Evolutionary conservation across 2,329 filamentous ascomycete genomes (phyloP).

Genomic region (Zymoseptoria crescenta): DNA sequence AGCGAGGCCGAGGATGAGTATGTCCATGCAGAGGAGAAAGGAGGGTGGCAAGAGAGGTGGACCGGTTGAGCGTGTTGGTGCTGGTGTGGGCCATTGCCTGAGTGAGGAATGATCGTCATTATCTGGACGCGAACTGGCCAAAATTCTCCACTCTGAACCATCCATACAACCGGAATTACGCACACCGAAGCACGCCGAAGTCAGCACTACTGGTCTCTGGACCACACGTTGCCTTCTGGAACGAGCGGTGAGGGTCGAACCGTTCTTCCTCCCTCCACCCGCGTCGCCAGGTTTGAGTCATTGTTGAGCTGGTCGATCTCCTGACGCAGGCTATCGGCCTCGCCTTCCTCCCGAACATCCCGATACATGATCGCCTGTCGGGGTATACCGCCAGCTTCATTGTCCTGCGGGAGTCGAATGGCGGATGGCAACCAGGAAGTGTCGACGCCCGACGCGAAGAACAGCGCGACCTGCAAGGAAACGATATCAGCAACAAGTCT

Average conservation of each 20-base stretch:
- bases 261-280: conserved; percentile 20
- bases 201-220: conserved; percentile 7
- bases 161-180: neutral
- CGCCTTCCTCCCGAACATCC: conserved; percentile 20
- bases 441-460: conserved; percentile 19
- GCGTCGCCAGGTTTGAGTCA: conserved; percentile 24
- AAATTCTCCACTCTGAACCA: neutral
- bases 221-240: conserved; percentile 1
- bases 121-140: neutral
- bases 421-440: conserved; percentile 24
- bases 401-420: conserved; percentile 18
- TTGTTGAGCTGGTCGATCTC: conserved; percentile 25
- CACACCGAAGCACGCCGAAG: neutral
- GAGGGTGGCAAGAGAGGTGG: conserved; percentile 38
- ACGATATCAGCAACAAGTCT: neutral
- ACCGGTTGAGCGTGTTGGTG: too few species aligned
- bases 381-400: conserved; percentile 5
- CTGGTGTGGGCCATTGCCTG: neutral
- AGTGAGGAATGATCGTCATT: neutral
- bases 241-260: conserved; percentile 10
- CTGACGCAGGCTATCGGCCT: conserved; percentile 22
- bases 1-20: conserved; percentile 58
- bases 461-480: conserved; percentile 18
- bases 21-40: conserved; percentile 31
- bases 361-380: conserved; percentile 20